These are phyloP conservation scores for Meyerozyma athensensis DNA, from an alignment of 1,139 yeast species.

Conservation along the genomic window DNA sequence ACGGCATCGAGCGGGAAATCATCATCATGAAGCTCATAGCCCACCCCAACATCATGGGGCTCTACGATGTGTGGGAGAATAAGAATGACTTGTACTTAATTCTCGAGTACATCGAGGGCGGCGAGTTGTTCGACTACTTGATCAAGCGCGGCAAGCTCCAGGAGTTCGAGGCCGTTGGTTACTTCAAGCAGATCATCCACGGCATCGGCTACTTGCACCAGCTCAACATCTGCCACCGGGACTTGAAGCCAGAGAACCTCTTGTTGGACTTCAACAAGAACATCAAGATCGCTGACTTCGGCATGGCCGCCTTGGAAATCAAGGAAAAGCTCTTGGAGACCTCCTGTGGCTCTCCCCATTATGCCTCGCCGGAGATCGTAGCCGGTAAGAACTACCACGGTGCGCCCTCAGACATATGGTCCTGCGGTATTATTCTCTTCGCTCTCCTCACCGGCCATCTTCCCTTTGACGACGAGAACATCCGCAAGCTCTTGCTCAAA, in stretches of 20 bases:
- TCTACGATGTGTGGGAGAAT: conserved; percentile 98
- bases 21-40: conserved; percentile 87
- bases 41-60: conserved; percentile 92
- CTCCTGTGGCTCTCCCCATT: conserved; percentile 97
- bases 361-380: conserved; percentile 96
- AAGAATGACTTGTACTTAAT: conserved; percentile 88
- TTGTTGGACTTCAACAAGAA: conserved; percentile 80
- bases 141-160: conserved; percentile 85
- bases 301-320: conserved; percentile 98
- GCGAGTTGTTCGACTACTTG: conserved; percentile 88
- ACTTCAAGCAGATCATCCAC: conserved; percentile 85
- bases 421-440: conserved; percentile 92
- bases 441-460: conserved; percentile 92
- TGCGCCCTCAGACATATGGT: conserved; percentile 97
- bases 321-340: conserved; percentile 83
- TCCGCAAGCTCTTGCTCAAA: conserved; percentile 75
- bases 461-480: conserved; percentile 96
- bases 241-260: conserved; percentile 91
- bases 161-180: conserved; percentile 84
- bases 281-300: conserved; percentile 96
- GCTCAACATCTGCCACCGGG: conserved; percentile 92
- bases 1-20: conserved; percentile 95
- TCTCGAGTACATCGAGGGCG: conserved; percentile 94
- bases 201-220: conserved; percentile 94
- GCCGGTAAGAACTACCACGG: conserved; percentile 95